A percentile compares a stretch with the other conserved stretches of the same genome.
These are phyloP conservation scores for Dipodascus geniculatus DNA, from an alignment of 805 yeast genomes.

Conservation along the genomic window DNA sequence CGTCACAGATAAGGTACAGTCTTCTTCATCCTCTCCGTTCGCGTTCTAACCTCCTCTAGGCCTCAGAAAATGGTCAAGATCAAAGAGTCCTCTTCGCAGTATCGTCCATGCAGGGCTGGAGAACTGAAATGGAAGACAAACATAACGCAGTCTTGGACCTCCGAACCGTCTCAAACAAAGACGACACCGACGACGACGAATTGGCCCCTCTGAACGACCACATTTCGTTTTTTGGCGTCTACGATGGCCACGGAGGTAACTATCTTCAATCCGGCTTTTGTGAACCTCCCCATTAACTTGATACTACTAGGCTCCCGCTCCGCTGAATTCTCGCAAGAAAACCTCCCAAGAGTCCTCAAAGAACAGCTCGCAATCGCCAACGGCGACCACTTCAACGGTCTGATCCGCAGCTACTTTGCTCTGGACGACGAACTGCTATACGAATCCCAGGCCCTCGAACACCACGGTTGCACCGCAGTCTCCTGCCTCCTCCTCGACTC, in stretches of 20 bases:
- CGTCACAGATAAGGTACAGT: conserved; percentile 45
- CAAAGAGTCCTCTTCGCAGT: conserved; percentile 63
- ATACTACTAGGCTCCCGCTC: background rate
- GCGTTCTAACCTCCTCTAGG: conserved; percentile 18
- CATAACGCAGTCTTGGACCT: conserved; percentile 59
- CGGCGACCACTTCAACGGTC: background rate
- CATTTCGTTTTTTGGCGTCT: conserved; percentile 81
- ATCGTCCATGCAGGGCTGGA: conserved; percentile 98
- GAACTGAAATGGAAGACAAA: conserved; percentile 94
- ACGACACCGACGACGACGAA: background rate
- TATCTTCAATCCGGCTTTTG: background rate
- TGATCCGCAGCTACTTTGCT: background rate
- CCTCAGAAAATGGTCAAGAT: conserved; percentile 62
- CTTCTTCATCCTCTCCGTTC: background rate
- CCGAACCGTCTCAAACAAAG: conserved; percentile 13
- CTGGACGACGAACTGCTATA: conserved; percentile 44
- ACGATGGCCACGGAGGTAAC: conserved; percentile 79
- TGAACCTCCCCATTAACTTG: background rate
- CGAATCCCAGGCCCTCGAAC: conserved; percentile 53
- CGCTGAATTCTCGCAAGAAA: background rate
- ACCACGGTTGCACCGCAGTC: conserved; percentile 93
- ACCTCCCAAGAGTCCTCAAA: background rate
- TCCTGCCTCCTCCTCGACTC: conserved; percentile 60
- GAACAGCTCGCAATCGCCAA: background rate
- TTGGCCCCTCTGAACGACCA: conserved; percentile 24